A percentile compares a stretch with the other conserved stretches of the same genome.
Evolutionary conservation across 1,139 yeast genomes (phyloP).

Genomic region (Yamadazyma trypodendri): DNA sequence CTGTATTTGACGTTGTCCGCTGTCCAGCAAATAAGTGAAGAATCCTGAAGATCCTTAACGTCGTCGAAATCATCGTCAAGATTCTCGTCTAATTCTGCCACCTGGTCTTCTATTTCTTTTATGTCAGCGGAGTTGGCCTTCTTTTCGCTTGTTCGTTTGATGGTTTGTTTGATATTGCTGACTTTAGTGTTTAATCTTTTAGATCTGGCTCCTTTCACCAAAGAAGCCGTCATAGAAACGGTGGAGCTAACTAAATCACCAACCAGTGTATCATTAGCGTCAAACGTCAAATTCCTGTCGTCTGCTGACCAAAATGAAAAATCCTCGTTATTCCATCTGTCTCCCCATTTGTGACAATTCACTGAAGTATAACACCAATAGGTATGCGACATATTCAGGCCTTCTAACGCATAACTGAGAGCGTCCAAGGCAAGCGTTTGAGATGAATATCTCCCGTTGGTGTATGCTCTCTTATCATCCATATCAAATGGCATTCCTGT

Average conservation of each 20-base stretch:
- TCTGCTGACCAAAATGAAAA: constrained; percentile 82
- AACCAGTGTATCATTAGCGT: constrained; percentile 12
- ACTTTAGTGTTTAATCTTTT: constrained; percentile 12
- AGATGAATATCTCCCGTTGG: constrained; percentile 60
- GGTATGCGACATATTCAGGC: constrained; percentile 67
- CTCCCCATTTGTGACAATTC: constrained; percentile 83
- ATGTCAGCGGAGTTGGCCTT: constrained; percentile 1
- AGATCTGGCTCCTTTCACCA: constrained; percentile 11
- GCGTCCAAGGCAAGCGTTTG: constrained; percentile 89
- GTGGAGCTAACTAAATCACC: constrained; percentile 15
- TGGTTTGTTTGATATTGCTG: constrained; percentile 11
- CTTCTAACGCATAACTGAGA: constrained; percentile 72
- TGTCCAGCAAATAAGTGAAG: constrained; percentile 19
- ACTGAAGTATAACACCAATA: constrained; percentile 80
- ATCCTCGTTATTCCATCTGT: constrained; percentile 90
- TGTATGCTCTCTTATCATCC: constrained; percentile 73
- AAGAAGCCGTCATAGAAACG: constrained; percentile 14
- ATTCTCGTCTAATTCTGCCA: constrained; percentile 13
- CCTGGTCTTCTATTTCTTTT: constrained; percentile 8
- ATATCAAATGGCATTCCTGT: constrained; percentile 98
- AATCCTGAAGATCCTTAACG: constrained; percentile 16
- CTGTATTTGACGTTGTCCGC: constrained; percentile 24
- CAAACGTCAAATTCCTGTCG: constrained; percentile 38
- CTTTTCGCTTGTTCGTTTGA: constrained; percentile 8
- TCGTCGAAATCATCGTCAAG: constrained; percentile 15